phyloP scores from a whole-genome alignment of 2,329 filamentous ascomycete species.

The Cadophora sp. region DNA sequence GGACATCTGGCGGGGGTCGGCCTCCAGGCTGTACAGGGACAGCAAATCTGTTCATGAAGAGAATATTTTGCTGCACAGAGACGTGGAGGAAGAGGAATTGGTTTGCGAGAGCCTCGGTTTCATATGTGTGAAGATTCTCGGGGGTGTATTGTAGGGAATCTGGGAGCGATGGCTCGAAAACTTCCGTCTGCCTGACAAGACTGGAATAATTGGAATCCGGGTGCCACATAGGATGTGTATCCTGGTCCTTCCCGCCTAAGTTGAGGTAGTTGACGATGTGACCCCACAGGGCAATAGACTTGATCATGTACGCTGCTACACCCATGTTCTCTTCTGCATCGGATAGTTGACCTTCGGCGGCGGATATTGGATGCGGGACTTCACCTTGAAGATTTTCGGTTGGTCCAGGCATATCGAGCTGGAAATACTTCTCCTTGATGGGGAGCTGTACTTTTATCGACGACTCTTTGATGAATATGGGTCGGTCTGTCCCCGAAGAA shows the following conservation, averaged over 20 bases:
- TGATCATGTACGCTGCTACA: constrained; percentile 88
- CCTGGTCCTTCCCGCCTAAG: constrained; percentile 82
- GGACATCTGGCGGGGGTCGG: constrained; percentile 69
- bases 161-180: constrained; percentile 74
- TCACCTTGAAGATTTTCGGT: constrained; percentile 84
- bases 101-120: constrained; percentile 83
- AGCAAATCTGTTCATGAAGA: constrained; percentile 90
- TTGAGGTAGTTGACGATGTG: constrained; percentile 89
- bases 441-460: constrained; percentile 89
- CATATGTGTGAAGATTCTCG: constrained; percentile 85
- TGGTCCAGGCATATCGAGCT: constrained; percentile 86
- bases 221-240: constrained; percentile 81
- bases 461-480: constrained; percentile 89
- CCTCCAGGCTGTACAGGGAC: constrained; percentile 67
- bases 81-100: constrained; percentile 95
- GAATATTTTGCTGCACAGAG: constrained; percentile 83
- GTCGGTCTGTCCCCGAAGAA: constrained; percentile 91
- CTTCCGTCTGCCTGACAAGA: constrained; percentile 74
- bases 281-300: constrained; percentile 87
- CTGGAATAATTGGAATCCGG: constrained; percentile 76
- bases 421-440: constrained; percentile 87
- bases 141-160: constrained; percentile 73
- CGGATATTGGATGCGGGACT: constrained; percentile 66
- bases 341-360: constrained; percentile 67
- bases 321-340: constrained; percentile 88